Percentiles rank a stretch among this genome's conserved stretches.
Conservation (phyloP, 768 basidiomycete genomes). For the Nidularia pulvinata region DNA sequence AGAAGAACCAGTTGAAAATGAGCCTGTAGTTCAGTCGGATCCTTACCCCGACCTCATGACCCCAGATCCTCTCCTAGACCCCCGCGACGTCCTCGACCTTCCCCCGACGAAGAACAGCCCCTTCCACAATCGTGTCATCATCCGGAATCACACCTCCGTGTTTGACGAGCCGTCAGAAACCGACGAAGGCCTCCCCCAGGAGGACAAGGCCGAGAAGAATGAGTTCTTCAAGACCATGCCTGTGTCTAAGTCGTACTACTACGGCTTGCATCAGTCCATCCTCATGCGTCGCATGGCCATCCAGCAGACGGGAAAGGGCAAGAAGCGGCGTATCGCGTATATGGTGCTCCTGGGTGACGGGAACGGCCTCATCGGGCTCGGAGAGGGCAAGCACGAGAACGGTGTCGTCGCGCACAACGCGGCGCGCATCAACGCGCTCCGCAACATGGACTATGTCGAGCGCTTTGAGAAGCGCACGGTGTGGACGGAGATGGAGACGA, state of each 20-base stretch:
- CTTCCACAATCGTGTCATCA: constrained; percentile 59
- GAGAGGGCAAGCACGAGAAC: constrained; percentile 77
- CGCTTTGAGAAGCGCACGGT: constrained; percentile 96
- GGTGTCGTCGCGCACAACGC: constrained; percentile 53
- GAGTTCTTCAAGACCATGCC: constrained; percentile 12
- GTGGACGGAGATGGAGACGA: constrained; percentile 86
- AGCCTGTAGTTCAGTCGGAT: constrained; percentile 1
- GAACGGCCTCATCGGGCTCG: constrained; percentile 79
- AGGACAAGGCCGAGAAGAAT: constrained; percentile 22
- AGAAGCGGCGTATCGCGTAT: constrained; percentile 61
- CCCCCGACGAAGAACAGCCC: constrained; percentile 51
- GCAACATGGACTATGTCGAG: constrained; percentile 91
- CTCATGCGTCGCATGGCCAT: constrained; percentile 61
- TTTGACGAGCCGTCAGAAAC: constrained; percentile 41
- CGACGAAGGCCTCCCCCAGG: constrained; percentile 25
- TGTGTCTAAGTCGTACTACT: constrained; percentile 16
- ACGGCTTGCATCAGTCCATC: constrained; percentile 34
- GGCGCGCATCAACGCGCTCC: constrained; percentile 60
- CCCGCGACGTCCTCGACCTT: constrained; percentile 51
- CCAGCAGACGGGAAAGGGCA: constrained; percentile 95
- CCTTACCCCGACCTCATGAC: constrained; percentile 62
- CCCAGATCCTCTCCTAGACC: constrained; percentile 61
- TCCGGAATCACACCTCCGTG: constrained; percentile 74
- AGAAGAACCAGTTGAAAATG: too few species aligned
- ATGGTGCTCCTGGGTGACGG: constrained; percentile 83